phyloP scores from a whole-genome alignment of 2,329 filamentous ascomycete species.

The Colletotrichum paranaense region DNA sequence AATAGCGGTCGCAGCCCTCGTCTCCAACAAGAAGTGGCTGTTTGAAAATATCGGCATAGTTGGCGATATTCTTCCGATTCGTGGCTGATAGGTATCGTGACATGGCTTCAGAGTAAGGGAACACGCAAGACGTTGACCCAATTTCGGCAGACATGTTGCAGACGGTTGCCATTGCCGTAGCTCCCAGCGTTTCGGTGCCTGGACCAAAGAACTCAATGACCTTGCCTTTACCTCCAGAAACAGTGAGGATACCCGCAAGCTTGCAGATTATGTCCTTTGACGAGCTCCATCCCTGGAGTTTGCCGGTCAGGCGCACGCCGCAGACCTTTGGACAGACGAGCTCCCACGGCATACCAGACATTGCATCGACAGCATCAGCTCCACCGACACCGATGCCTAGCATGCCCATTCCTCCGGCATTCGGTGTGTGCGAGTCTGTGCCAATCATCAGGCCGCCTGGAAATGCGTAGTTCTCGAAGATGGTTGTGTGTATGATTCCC shows the following conservation, averaged over 20 bases:
- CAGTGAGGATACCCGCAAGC: conserved; percentile 47
- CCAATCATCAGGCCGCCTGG: conserved; percentile 49
- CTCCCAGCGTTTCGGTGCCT: conserved; percentile 43
- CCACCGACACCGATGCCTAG: conserved; percentile 55
- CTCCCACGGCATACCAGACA: conserved; percentile 48
- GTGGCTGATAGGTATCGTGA: conserved; percentile 45
- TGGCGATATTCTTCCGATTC: conserved; percentile 40
- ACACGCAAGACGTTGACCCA: conserved; percentile 49
- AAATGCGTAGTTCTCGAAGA: conserved; percentile 53
- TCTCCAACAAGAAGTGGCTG: conserved; percentile 42
- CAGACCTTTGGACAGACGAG: conserved; percentile 45
- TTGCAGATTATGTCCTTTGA: conserved; percentile 51
- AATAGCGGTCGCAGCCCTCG: conserved; percentile 43
- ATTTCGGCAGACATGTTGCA: conserved; percentile 52
- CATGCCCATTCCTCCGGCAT: conserved; percentile 49
- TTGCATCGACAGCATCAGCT: conserved; percentile 58
- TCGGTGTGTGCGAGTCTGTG: conserved; percentile 51
- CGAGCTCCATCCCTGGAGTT: conserved; percentile 45
- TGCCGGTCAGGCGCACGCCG: conserved; percentile 45
- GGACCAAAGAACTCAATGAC: conserved; percentile 51
- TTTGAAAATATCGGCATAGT: conserved; percentile 39
- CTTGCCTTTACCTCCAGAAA: conserved; percentile 48
- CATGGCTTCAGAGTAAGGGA: conserved; percentile 48
- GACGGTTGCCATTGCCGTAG: conserved; percentile 50
- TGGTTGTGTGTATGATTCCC: conserved; percentile 51